Evolutionary conservation across 1,139 yeast genomes (phyloP), one percentile per base, ranked within the genome.

Genomic region (Candida smagusa): DNA sequence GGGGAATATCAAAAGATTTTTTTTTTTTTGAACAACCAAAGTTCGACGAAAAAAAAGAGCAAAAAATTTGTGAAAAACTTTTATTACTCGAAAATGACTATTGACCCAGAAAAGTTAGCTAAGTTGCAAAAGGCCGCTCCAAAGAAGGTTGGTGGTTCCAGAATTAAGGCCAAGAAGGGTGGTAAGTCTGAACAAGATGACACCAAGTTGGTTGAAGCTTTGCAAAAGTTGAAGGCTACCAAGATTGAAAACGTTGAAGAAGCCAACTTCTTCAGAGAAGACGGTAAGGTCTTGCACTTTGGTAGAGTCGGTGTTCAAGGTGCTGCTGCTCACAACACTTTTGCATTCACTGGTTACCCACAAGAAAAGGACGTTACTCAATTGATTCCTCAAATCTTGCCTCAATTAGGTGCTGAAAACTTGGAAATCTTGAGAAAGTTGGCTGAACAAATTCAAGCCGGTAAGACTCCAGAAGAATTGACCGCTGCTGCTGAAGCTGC

Each of bases 391-490:
- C 87, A 81, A 68, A 88, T 92, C 68, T 81, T 92, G 64, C 92
- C 96, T 56, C 96, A 92, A 76, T 79, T 92, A 72, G 97, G 97
- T 59, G 88, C 96, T 54, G 97, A 92, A 71, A 87, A 94, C 71
- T 81, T 89, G 65, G 88, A 84, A 62, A 83, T 88, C 68, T 79
- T 92, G 68, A 82, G 88, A 63, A 80, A 85, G 72, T 77, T 92
- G 67, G 96, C 97, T 49, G 89, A 86, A 68, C 90, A 86, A 67
- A 74, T 87, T 68, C 90, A 85, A 73, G 78, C 79, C 48, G 73
- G 76, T 48, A 71, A 63, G 61, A 67, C 73, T 44, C 73, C 77
- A 47, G 56, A 56, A 34, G 69, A 60, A 46, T 68, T 66, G 48
- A 71, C 69, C 46, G 74, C 72, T 48, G 74, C 68, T 39, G 75